Percentiles rank a stretch among this genome's conserved stretches.
phyloP scores from a whole-genome alignment of 352 stramenopile genomes.

The Pilasporangium apinafurcum region DNA sequence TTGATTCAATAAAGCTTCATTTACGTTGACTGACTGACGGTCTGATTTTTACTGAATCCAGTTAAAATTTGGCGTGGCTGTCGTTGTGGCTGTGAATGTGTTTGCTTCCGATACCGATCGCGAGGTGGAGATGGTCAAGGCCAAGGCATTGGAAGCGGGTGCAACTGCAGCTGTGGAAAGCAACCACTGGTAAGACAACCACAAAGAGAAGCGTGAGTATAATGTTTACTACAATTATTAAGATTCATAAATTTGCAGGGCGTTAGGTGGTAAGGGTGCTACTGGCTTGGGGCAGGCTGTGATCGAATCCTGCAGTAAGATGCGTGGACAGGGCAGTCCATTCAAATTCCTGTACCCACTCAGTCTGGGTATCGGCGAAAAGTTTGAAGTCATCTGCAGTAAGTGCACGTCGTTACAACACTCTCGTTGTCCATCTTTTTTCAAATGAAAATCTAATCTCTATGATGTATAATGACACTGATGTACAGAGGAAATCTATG shows the following conservation, averaged over 20 bases:
- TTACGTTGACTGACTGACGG: background rate
- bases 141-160: slow-evolving; percentile 87
- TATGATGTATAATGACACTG: background rate
- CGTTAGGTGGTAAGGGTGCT: slow-evolving; percentile 80
- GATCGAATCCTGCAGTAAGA: slow-evolving; percentile 82
- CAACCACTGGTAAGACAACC: slow-evolving; percentile 87
- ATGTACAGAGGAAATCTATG: slow-evolving; percentile 93
- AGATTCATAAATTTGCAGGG: no score
- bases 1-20: background rate
- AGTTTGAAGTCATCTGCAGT: slow-evolving; percentile 95
- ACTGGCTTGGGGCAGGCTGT: slow-evolving; percentile 91
- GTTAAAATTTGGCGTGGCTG: slow-evolving; percentile 91
- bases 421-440: no score
- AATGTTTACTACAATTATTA: no score
- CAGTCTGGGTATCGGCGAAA: slow-evolving; percentile 89
- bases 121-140: slow-evolving; percentile 93
- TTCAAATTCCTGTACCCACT: slow-evolving; percentile 97
- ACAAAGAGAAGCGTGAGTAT: slow-evolving; percentile 4
- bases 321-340: slow-evolving; percentile 55
- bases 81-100: slow-evolving; percentile 94
- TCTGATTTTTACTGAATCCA: background rate
- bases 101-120: slow-evolving; percentile 59
- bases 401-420: no score
- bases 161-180: slow-evolving; percentile 95
- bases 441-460: no score